These are phyloP conservation scores for Erucastrum elatum DNA, from an alignment of 345 rosid genomes.

Conservation along the genomic window DNA sequence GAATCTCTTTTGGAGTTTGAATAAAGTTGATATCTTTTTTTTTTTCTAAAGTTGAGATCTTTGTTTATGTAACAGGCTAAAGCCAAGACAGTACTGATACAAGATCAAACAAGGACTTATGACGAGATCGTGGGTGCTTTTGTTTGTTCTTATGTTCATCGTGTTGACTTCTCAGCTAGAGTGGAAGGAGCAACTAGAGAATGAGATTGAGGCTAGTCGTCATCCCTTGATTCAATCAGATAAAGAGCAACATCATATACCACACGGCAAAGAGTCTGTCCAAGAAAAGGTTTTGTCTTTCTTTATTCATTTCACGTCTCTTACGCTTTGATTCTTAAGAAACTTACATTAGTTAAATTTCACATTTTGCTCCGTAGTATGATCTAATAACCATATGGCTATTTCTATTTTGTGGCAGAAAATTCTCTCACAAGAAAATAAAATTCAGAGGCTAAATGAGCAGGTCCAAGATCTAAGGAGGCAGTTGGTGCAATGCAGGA, in stretches of 20 bases:
- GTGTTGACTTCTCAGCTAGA: conserved; percentile 71
- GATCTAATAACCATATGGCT: background rate
- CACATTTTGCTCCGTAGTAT: background rate
- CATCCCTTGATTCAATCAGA: conserved; percentile 31
- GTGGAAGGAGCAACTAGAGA: conserved; percentile 71
- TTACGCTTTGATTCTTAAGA: background rate
- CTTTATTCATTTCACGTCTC: background rate
- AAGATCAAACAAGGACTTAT: conserved; percentile 29
- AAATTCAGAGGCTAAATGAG: conserved; percentile 66
- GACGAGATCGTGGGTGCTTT: conserved; percentile 73
- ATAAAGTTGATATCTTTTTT: too few species aligned
- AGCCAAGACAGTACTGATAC: conserved; percentile 30
- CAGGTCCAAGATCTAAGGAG: conserved; percentile 54
- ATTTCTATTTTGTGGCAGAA: conserved; percentile 43
- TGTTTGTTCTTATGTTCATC: conserved; percentile 58
- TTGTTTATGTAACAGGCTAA: conserved; percentile 30
- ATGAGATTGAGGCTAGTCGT: conserved; percentile 53
- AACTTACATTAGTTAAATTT: background rate
- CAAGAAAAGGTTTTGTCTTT: conserved; percentile 62
- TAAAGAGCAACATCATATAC: conserved; percentile 43
- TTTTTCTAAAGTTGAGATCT: conserved; percentile 2
- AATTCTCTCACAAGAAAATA: conserved; percentile 72
- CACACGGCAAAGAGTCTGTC: conserved; percentile 48
- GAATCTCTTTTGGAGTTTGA: too few species aligned
- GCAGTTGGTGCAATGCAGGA: conserved; percentile 57